Percentiles rank a stretch among this genome's conserved stretches.
Conservation (phyloP, 108 stramenopile species). For the Seminavis robusta region DNA sequence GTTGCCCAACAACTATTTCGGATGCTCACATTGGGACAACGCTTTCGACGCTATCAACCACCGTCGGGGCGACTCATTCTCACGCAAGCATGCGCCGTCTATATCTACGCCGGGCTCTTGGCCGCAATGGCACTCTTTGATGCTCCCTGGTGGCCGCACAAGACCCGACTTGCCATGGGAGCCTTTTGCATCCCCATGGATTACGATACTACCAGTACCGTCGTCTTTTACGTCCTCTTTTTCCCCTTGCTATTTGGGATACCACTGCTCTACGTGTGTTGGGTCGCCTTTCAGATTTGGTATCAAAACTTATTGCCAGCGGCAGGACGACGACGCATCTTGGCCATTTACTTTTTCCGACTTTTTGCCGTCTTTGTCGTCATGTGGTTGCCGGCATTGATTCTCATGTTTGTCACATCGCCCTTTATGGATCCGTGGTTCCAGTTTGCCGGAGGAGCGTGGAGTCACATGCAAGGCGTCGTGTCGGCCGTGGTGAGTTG, state of each 20-base stretch:
- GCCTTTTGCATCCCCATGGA: slow-evolving; percentile 9
- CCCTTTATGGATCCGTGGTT: background rate
- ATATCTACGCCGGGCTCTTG: background rate
- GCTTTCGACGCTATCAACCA: background rate
- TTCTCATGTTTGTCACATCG: background rate
- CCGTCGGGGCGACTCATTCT: background rate
- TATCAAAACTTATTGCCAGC: slow-evolving; percentile 5
- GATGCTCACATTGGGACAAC: background rate
- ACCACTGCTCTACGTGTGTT: slow-evolving; percentile 2
- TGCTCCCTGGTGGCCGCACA: background rate
- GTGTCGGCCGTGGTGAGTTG: slow-evolving; percentile 5
- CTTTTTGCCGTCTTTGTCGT: slow-evolving; percentile 5
- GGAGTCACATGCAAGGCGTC: slow-evolving; percentile 10
- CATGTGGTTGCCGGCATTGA: slow-evolving; percentile 15
- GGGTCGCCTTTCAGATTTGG: slow-evolving; percentile 1
- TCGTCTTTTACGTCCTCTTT: slow-evolving; percentile 12
- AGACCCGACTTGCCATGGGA: background rate
- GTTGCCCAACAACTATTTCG: background rate
- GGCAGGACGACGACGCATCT: background rate
- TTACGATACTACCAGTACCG: background rate
- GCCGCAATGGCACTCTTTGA: background rate
- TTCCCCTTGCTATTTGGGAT: slow-evolving; percentile 8
- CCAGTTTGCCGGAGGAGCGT: background rate
- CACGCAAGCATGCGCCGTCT: background rate
- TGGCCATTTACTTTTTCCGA: slow-evolving; percentile 11